Conservation (phyloP, 2,329 filamentous ascomycete genomes). For the Monilinia fructigena region DNA sequence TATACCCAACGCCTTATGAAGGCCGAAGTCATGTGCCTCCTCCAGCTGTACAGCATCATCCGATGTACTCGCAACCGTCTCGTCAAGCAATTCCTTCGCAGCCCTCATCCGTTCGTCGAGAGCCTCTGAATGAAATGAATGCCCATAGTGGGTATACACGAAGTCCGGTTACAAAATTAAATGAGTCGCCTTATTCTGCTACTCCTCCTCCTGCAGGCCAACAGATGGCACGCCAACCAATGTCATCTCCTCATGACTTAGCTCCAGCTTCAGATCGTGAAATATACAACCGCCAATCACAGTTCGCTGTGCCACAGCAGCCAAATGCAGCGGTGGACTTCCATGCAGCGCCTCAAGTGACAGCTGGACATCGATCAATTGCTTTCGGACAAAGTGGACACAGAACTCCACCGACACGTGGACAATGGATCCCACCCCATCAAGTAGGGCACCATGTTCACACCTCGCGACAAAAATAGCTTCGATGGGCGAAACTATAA, state of each 20-base stretch:
- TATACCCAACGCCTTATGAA: constrained; percentile 38
- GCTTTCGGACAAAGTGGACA: constrained; percentile 34
- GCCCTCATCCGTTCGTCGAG: constrained; percentile 35
- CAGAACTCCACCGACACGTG: constrained; percentile 35
- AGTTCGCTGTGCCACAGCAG: constrained; percentile 36
- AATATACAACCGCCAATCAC: constrained; percentile 37
- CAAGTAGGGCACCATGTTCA: constrained; percentile 35
- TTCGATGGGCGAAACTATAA: constrained; percentile 36
- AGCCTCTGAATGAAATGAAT: constrained; percentile 35
- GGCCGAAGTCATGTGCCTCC: constrained; percentile 44
- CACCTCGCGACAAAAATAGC: constrained; percentile 36
- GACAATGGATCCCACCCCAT: constrained; percentile 31
- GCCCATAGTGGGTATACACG: constrained; percentile 35
- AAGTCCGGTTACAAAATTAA: constrained; percentile 33
- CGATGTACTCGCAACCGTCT: constrained; percentile 35
- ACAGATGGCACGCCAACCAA: constrained; percentile 31
- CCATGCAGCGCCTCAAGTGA: constrained; percentile 33
- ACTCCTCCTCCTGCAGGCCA: constrained; percentile 31
- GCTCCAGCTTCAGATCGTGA: constrained; percentile 37
- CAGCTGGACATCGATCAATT: constrained; percentile 35
- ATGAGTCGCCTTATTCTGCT: constrained; percentile 40
- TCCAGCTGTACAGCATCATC: constrained; percentile 41
- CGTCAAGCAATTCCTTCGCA: constrained; percentile 37
- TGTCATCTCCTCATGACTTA: constrained; percentile 36
- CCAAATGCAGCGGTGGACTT: constrained; percentile 33